A percentile compares a stretch with the other conserved stretches of the same genome.
phyloP scores from a whole-genome alignment of 116 monocot species.

The Cymodocea nodosa region DNA sequence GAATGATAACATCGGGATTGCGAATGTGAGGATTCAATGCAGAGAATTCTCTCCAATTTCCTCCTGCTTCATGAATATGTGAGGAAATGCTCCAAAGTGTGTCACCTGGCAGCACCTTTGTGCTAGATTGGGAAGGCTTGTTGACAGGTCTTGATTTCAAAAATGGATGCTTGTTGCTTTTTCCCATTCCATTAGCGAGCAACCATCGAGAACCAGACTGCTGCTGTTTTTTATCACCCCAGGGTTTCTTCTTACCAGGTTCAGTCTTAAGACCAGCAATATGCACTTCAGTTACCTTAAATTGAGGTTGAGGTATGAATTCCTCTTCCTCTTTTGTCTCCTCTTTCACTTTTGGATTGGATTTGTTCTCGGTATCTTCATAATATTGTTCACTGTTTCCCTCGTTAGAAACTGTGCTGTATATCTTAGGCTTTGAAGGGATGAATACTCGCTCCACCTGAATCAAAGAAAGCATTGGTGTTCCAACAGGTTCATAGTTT shows the following conservation, averaged over 20 bases:
- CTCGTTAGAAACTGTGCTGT: constrained; percentile 26
- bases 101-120: constrained; percentile 46
- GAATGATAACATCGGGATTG: constrained; percentile 47
- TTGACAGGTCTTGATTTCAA: constrained; percentile 59
- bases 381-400: constrained; percentile 26
- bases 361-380: constrained; percentile 21
- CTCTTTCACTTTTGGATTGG: constrained; percentile 13
- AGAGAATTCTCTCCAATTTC: constrained; percentile 49
- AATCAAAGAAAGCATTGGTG: constrained; percentile 55
- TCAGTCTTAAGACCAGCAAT: constrained; percentile 80
- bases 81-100: constrained; percentile 95
- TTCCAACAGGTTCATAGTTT: constrained; percentile 51
- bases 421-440: constrained; percentile 43
- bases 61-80: constrained; percentile 36
- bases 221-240: constrained; percentile 56
- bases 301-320: constrained; percentile 42
- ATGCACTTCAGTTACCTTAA: constrained; percentile 85
- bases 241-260: constrained; percentile 49
- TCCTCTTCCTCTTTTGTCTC: constrained; percentile 46
- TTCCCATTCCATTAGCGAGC: constrained; percentile 94
- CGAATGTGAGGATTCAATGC: constrained; percentile 43
- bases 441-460: constrained; percentile 51
- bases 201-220: constrained; percentile 94
- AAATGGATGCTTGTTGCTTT: constrained; percentile 65
- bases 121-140: constrained; percentile 24